These are phyloP conservation scores for Eragrostis nindensis DNA, from an alignment of 176 grass and related monocot species.

Conservation along the genomic window DNA sequence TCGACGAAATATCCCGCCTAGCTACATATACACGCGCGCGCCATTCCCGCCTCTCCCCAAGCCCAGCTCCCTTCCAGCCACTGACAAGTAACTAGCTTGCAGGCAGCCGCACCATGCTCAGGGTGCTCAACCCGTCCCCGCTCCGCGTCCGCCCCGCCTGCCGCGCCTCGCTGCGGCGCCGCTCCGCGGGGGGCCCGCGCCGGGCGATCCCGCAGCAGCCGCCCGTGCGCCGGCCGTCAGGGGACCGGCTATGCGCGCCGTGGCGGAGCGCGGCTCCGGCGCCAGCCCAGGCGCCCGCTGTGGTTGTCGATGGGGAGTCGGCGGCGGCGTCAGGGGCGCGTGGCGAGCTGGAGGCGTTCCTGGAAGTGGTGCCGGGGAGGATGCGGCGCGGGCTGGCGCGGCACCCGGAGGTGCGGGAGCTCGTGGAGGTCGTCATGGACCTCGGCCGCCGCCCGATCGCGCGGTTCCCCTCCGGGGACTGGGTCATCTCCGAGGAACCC, in stretches of 20 bases:
- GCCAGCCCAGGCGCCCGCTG: not conserved
- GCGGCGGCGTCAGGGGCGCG: not conserved
- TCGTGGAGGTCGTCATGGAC: slow-evolving; percentile 98
- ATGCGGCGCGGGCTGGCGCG: slow-evolving; percentile 73
- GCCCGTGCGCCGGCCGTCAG: slow-evolving; percentile 70
- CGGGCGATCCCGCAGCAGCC: slow-evolving; percentile 65
- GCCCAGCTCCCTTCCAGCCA: not conserved
- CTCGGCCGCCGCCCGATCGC: slow-evolving; percentile 80
- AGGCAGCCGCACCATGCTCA: slow-evolving; percentile 51
- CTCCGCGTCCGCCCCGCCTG: slow-evolving; percentile 60
- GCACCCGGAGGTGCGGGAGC: slow-evolving; percentile 71
- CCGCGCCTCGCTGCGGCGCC: slow-evolving; percentile 47
- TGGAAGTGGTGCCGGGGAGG: slow-evolving; percentile 78
- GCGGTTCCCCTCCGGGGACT: slow-evolving; percentile 89
- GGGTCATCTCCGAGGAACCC: slow-evolving; percentile 73
- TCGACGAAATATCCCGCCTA: slow-evolving; percentile 69
- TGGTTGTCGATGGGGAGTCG: not conserved
- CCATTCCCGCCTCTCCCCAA: slow-evolving; percentile 17
- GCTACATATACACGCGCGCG: slow-evolving; percentile 34
- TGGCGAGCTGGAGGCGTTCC: slow-evolving; percentile 76
- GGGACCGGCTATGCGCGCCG: slow-evolving; percentile 46
- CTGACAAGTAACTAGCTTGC: not conserved
- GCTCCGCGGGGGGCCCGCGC: slow-evolving; percentile 20
- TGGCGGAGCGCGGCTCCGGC: slow-evolving; percentile 42
- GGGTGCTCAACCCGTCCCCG: slow-evolving; percentile 60